Conservation (phyloP, 2,329 filamentous ascomycete species). For the Cladophialophora yegresii region DNA sequence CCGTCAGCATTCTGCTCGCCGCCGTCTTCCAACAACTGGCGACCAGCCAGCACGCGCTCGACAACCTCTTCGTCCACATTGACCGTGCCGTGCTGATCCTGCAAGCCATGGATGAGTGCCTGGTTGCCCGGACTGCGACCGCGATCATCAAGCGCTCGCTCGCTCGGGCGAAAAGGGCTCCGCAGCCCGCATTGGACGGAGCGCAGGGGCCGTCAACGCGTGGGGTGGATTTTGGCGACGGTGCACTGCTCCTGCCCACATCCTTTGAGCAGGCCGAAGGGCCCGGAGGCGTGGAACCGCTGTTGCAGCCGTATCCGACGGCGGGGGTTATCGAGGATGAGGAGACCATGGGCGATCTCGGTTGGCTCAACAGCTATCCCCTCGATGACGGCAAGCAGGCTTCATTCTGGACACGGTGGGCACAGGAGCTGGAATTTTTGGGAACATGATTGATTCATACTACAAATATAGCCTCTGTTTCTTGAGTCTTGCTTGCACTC, state of each 20-base stretch:
- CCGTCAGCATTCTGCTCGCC: constrained; percentile 35
- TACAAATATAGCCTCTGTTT: too few species aligned
- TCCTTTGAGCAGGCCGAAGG: too few species aligned
- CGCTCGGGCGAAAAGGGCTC: constrained; percentile 19
- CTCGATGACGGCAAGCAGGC: constrained; percentile 25
- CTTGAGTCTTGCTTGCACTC: too few species aligned
- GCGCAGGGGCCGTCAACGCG: too few species aligned
- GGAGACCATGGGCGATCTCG: not conserved
- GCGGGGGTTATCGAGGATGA: not conserved
- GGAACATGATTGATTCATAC: constrained; percentile 19
- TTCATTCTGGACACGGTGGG: constrained; percentile 28
- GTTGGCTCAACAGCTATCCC: constrained; percentile 21
- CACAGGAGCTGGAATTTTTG: constrained; percentile 21
- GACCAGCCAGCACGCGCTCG: constrained; percentile 40
- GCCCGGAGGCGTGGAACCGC: too few species aligned
- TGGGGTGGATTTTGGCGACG: too few species aligned
- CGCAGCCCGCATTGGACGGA: constrained; percentile 17
- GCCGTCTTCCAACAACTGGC: constrained; percentile 44
- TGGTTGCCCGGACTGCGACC: constrained; percentile 44
- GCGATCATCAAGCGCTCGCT: constrained; percentile 23
- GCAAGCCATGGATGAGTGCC: constrained; percentile 48
- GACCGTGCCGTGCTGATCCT: constrained; percentile 46
- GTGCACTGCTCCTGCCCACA: too few species aligned
- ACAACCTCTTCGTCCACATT: constrained; percentile 38
- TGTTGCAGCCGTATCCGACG: too few species aligned